Conservation (phyloP, 495 filamentous ascomycete genomes). For the Evansstolkia leycettana region DNA sequence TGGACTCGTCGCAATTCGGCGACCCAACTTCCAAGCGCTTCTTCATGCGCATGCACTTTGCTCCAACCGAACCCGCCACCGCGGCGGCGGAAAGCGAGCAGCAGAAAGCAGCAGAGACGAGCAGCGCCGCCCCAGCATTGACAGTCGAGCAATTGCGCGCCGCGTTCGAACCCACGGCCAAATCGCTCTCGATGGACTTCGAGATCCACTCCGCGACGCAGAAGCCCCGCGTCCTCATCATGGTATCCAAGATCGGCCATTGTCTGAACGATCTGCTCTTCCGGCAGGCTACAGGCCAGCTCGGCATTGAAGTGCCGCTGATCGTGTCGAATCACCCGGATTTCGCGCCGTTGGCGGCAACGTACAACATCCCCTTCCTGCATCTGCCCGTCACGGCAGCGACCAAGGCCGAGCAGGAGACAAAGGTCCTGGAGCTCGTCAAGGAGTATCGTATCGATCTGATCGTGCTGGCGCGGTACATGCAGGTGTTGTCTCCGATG, state of each 20-base stretch:
- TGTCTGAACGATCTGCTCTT: conserved; percentile 73
- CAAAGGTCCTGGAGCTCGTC: conserved; percentile 50
- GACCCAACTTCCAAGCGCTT: conserved; percentile 53
- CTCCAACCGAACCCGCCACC: conserved; percentile 21
- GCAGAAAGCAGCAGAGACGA: conserved; percentile 1
- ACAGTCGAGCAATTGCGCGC: conserved; percentile 30
- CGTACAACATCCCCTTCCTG: conserved; percentile 59
- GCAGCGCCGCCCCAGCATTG: conserved; percentile 16
- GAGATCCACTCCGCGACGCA: conserved; percentile 45
- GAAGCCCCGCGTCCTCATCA: conserved; percentile 61
- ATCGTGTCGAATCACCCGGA: conserved; percentile 64
- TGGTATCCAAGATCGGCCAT: conserved; percentile 73
- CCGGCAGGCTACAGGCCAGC: conserved; percentile 43
- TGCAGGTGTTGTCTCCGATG: conserved; percentile 66
- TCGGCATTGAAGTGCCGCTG: conserved; percentile 56
- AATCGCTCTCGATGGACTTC: conserved; percentile 47
- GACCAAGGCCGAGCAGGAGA: conserved; percentile 58
- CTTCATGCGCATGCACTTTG: conserved; percentile 71
- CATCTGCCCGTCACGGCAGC: conserved; percentile 60
- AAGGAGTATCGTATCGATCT: conserved; percentile 52
- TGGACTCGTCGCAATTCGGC: conserved; percentile 64
- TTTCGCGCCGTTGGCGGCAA: conserved; percentile 50
- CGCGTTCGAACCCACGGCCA: conserved; percentile 41
- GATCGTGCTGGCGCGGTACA: conserved; percentile 67
- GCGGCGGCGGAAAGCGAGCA: too few species aligned